Evolutionary conservation across 495 filamentous ascomycete genomes (phyloP).

Genomic region (Xylaria sp.): DNA sequence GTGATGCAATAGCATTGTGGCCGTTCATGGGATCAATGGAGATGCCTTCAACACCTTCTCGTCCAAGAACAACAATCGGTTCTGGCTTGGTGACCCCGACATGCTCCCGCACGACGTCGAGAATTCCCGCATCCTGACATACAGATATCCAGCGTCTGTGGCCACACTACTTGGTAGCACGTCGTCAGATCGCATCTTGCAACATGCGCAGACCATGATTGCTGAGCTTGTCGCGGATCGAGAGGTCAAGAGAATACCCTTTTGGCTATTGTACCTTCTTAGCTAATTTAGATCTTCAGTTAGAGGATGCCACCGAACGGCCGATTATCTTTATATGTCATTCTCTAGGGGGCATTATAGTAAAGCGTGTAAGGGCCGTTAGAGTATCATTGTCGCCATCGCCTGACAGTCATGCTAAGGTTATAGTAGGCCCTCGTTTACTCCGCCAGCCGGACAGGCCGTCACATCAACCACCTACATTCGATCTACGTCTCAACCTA

Average conservation of each 20-base stretch:
- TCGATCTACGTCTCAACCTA: conserved; percentile 49
- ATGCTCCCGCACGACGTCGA: conserved; percentile 16
- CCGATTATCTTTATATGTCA: conserved; percentile 23
- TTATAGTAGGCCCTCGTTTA: conserved; percentile 34
- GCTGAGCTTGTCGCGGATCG: conserved; percentile 25
- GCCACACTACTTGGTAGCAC: neutral
- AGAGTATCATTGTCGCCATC: neutral
- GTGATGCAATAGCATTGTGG: conserved; percentile 38
- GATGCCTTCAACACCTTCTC: conserved; percentile 33
- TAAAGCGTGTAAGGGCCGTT: conserved; percentile 16
- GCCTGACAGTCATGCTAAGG: neutral
- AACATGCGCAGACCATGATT: conserved; percentile 20
- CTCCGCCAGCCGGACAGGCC: conserved; percentile 34
- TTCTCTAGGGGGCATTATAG: conserved; percentile 21
- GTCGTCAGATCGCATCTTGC: conserved; percentile 20
- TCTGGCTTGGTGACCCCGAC: conserved; percentile 22
- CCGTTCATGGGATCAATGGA: conserved; percentile 49
- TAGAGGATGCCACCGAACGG: conserved; percentile 12
- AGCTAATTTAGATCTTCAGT: conserved; percentile 1
- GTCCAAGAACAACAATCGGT: conserved; percentile 7
- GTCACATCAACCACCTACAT: conserved; percentile 39
- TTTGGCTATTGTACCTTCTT: neutral
- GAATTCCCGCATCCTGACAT: conserved; percentile 23
- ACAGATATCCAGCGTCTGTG: conserved; percentile 20
- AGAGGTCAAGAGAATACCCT: conserved; percentile 8